Percentiles rank a stretch among this genome's conserved stretches.
Conservation (phyloP, 1,284 basidiomycete species). For the Cutaneotrichosporon cutaneum region DNA sequence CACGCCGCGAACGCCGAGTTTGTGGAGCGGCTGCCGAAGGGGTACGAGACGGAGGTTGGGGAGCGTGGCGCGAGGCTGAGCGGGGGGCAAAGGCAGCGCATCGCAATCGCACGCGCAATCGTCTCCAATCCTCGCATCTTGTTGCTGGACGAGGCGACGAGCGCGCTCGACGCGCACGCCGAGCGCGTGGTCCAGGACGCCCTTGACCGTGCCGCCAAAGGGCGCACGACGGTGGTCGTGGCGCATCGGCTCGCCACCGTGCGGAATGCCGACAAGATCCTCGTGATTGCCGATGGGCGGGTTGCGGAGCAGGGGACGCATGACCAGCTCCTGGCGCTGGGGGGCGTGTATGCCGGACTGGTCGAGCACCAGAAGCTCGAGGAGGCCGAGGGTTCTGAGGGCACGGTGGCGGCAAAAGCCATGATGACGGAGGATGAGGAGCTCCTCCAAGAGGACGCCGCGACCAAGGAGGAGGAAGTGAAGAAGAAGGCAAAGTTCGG, state of each 20-base stretch:
- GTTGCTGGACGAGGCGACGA: conserved; percentile 64
- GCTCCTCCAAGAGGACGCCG: conserved; percentile 6
- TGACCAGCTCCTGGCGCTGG: conserved; percentile 65
- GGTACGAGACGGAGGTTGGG: conserved; percentile 88
- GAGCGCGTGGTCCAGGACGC: conserved; percentile 95
- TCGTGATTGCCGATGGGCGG: conserved; percentile 79
- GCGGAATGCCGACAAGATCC: conserved; percentile 66
- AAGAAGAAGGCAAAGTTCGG: conserved; percentile 6
- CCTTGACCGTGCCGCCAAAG: conserved; percentile 80
- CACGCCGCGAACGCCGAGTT: conserved; percentile 93
- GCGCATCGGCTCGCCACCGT: conserved; percentile 56
- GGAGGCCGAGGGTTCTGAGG: conserved; percentile 26
- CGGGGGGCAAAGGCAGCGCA: conserved; percentile 91
- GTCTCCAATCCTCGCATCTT: conserved; percentile 73
- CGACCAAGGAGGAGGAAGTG: conserved; percentile 17
- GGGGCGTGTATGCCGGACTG: conserved; percentile 56
- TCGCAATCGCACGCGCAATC: conserved; percentile 89
- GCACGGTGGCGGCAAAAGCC: conserved; percentile 6
- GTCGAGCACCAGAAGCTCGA: conserved; percentile 44
- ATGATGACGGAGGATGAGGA: conserved; percentile 14
- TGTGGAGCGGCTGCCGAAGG: conserved; percentile 75
- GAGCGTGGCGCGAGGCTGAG: conserved; percentile 88
- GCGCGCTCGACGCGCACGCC: conserved; percentile 81
- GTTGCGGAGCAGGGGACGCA: conserved; percentile 85
- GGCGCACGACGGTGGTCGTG: conserved; percentile 57